Base-by-base conservation (phyloP, 306 rosid genomes). In the Trichosanthes cucumerina region DNA sequence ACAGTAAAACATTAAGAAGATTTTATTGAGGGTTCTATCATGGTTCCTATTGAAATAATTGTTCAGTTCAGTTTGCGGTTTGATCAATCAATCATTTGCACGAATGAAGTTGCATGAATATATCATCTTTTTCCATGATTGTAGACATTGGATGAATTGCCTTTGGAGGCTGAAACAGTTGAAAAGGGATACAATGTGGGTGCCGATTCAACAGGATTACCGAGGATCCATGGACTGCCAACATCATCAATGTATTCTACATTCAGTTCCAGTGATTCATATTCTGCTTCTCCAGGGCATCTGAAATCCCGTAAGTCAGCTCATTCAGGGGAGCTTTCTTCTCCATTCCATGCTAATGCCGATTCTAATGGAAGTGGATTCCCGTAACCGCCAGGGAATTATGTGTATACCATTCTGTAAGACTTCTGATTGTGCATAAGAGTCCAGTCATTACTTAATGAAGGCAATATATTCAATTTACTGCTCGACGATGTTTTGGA, bases 91-190 rank as follows among this genome's bases (percentile, higher is more conserved):
- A n/a, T n/a, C 36, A 43, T 70, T 23, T 23, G 58, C 36, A 71
- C 18, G 38, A 15, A 43, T 26, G 76, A 24, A 71, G 12, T 14
- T 71, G 14, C 26, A 47, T 31, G 8, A 56, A 34, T n/a, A 54
- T 66, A 46, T 65, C 26, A 9, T 83, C 76, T 76, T 77, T 47
- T 49, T 23, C 81, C 39, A 26, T 76, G 68, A 80, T 70, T 38
- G 76, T 82, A 95, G 99, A 93, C 94, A 56, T 84, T 95, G 90
- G 99, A 95, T 74, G 98, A 95, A 46, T 82, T 95, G 68, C 99
- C 99, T 69, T 59, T 91, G 88, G 98, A 92, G 85, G 97, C 99
- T 3, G 99, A 95, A 82, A 86, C 99, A 23, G 90, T 95, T 46
- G 99, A 95, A 83, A 95, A 91, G 80, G 99, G 98, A 74, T 92